Evolutionary conservation across 106 monocot genomes (phyloP), one percentile per base, ranked within the genome.

Genomic region (Dendrobium huoshanense): DNA sequence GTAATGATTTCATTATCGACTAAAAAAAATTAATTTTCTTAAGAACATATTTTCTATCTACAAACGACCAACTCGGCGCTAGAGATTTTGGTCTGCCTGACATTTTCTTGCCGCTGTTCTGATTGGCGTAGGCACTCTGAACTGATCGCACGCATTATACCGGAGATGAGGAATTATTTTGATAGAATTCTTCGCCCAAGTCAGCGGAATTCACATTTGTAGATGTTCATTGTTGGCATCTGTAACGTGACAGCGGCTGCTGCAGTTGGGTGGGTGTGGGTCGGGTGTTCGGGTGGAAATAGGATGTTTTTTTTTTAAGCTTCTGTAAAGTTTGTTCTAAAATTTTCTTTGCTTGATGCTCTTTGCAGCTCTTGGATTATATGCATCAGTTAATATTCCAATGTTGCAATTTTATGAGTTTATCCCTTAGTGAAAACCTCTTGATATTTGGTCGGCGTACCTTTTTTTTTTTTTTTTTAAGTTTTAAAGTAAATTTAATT

Each of bases 131-230:
- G 91, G 89, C 78, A 88, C 79, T 74, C 55, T 9, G 83, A 85
- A 77, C 82, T 97, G 87, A 87, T 92, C n/a, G 88, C 85, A 64
- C 87, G 92, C 5, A 87, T 94, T 72, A 89, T 90, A 9, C 94
- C 94, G 7, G 96, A 97, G 79, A 90, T 97, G 41, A 86, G 90
- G 22, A 85, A 81, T 67, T 90, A 85, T 73, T 92, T 97, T 45
- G 75, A 61, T 41, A 94, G 94, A 82, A 87, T 83, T 41, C 85
- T 97, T 33, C 83, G 75, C 75, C 80, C 86, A 61, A 90, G 74
- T 79, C 82, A 77, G 10, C 81, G 72, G 80, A 87, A 55, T 79
- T 77, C 80, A 19, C 56, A 77, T 9, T 59, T 77, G 19, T 86
- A 81, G 22, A 25, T 45, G 40, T 41, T 77, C 70, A 7, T 29